These are phyloP conservation scores for Naganishia onofrii DNA, from an alignment of 768 basidiomycete genomes.

Conservation along the genomic window DNA sequence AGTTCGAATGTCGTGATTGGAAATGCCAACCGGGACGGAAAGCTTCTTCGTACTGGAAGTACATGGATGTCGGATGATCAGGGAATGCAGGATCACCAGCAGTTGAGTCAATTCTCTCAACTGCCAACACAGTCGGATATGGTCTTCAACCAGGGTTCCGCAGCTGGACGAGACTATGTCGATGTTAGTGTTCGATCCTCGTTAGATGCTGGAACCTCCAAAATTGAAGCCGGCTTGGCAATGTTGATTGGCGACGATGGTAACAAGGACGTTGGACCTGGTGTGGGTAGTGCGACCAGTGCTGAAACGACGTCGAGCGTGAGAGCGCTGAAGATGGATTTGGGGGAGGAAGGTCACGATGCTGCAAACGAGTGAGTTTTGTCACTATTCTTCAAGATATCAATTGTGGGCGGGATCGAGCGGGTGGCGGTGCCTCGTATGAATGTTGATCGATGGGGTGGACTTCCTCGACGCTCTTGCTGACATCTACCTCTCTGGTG, in stretches of 20 bases:
- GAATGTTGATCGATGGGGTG: not conserved
- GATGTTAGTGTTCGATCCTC: not conserved
- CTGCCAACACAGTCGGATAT: not conserved
- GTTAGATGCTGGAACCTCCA: not conserved
- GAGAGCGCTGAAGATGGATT: slow-evolving; percentile 14
- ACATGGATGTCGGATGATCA: not conserved
- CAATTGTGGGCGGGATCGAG: not conserved
- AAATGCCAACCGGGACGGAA: not conserved
- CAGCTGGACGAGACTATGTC: not conserved
- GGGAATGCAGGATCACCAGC: not conserved
- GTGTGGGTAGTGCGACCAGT: slow-evolving; percentile 12
- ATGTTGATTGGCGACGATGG: not conserved
- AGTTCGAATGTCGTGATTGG: not conserved
- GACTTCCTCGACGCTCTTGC: not conserved
- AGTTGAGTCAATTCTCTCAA: not conserved
- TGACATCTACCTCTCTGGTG: not conserved
- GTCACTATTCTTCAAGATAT: not conserved
- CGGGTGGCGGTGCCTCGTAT: not conserved
- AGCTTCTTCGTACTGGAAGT: not conserved
- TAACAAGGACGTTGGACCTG: slow-evolving; percentile 9
- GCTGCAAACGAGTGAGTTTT: slow-evolving; percentile 22
- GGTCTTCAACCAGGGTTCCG: not conserved
- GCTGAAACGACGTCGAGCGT: slow-evolving; percentile 9
- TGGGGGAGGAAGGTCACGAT: slow-evolving; percentile 17
- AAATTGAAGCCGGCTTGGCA: not conserved